Evolutionary conservation across 805 yeast species (phyloP), one percentile per base, ranked within the genome.

Genomic region (Metschnikowia dekortorum): DNA sequence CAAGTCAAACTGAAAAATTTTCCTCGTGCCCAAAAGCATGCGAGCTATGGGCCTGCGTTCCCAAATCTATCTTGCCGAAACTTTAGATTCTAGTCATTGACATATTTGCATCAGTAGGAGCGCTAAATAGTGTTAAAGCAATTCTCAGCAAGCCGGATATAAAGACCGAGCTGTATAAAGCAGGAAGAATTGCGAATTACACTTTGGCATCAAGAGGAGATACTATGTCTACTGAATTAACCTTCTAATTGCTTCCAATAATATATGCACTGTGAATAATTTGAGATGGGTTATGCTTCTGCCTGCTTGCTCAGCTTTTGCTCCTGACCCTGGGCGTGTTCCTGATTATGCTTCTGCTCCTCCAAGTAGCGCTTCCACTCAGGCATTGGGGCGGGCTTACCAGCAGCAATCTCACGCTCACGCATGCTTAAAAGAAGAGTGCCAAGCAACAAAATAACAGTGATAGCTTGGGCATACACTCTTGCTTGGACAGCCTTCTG

Each of bases 401-500:
- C 40, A 49, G 71, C 65, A 32, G 67, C 79, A 56, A 79, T 66
- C 57, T 81, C 78, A 55, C 79, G 82, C 58, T 85, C 89, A 55
- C 81, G 84, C 68, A 83, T 77, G 41, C 84, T 75, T 56, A 84
- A 69, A 46, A 83, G 82, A 61, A 89, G 78, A 0, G 94, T 81
- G 22, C 83, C 89, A 48, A 88, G 67, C 56, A 88, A 70, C 53
- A 88, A 70, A 9, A 79, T 78, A 48, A 89, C 90, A 1, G 96
- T 86, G 48, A 87, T 69, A 56, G 85, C 87, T 68, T 89, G 96
- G 9, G 96, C 96, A 64, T 88, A 88, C 87, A 88, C 88, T 79
- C 96, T 83, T 32, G 95, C 95, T 64, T 85, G 91, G 33, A 86
- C 94, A 44, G 87, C 81, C 66, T 87, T 89, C 70, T 89, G 96